Base-by-base conservation (phyloP, 2,329 filamentous ascomycete species). In the Beauveria bassiana region DNA sequence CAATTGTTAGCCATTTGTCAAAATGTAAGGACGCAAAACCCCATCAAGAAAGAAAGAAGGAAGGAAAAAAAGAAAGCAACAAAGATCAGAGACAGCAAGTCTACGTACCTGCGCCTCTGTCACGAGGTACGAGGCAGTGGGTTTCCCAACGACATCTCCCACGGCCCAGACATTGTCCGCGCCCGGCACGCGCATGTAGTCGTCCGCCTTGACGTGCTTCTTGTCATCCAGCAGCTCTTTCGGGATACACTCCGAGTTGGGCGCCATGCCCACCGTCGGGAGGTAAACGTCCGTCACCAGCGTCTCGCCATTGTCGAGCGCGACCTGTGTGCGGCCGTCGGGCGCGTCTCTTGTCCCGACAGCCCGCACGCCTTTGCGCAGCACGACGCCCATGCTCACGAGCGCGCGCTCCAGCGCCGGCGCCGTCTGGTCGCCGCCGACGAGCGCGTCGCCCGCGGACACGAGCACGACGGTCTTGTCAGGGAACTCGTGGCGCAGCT, bases 121-220 rank as follows among this genome's bases (percentile, higher is more conserved):
- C 61, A 83, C 78, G 72, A 86, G 80, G 67, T 86, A 86, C 1
- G 82, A 82, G 6, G 83, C 78, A 26, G 77, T 74, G 24, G 81
- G 80, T 67, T 77, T 77, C 65, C 76, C 78, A 26, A 83, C 77
- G 47, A 82, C 70, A 61, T 85, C 82, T 26, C 82, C 82, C 3
- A 77, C 75, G 8, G 81, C 81, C 81, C 82, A 85, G 26, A 82
- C 75, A 57, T 76, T 70, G 18, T 75, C 69, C 14, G 73, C 71
- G 8, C 72, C 75, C 64, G 74, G 75, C 42, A 82, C 81, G 42
- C 74, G 75, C 68, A 81, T 77, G 66, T 71, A 77, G 38, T 81
- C 79, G 66, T 86, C 81, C 1, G 82, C 77, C 16, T 75, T 70
- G 58, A 80, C 77, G 63, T 77, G 79, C 59, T 75, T 77, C 54